phyloP scores from a whole-genome alignment of 208 protist species.

The Trypanosoma platydactyli region DNA sequence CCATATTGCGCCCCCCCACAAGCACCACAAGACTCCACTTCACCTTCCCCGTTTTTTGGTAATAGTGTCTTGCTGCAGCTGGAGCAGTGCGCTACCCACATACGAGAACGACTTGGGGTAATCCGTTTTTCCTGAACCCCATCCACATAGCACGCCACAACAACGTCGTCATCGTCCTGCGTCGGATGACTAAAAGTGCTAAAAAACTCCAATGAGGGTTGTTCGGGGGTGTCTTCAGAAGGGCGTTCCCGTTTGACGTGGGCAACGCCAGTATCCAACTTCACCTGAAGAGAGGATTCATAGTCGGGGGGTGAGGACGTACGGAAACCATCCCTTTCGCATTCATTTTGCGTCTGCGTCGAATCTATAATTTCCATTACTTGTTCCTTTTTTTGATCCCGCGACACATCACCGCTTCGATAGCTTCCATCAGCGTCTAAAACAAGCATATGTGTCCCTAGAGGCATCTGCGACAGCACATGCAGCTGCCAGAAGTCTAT shows the following conservation, averaged over 20 bases:
- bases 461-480: slow-evolving; percentile 69
- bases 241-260: slow-evolving; percentile 19
- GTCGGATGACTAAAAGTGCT: slow-evolving; percentile 23
- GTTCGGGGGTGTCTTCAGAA: slow-evolving; percentile 11
- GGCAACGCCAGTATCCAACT: neutral
- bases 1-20: slow-evolving; percentile 43
- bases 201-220: slow-evolving; percentile 8
- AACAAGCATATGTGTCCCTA: slow-evolving; percentile 75
- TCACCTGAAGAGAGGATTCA: neutral
- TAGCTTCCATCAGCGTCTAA: slow-evolving; percentile 75
- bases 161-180: slow-evolving; percentile 50
- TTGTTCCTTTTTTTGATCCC: slow-evolving; percentile 59
- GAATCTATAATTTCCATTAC: slow-evolving; percentile 49
- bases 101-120: slow-evolving; percentile 65
- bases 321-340: neutral
- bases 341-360: slow-evolving; percentile 16
- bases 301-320: neutral
- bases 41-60: slow-evolving; percentile 52
- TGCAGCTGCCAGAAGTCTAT: slow-evolving; percentile 83
- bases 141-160: slow-evolving; percentile 67
- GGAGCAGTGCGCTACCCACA: slow-evolving; percentile 78
- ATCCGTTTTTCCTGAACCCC: slow-evolving; percentile 31
- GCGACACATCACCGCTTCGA: slow-evolving; percentile 68
- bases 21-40: slow-evolving; percentile 37
- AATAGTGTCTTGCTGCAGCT: slow-evolving; percentile 44